Evolutionary conservation across 2,329 filamentous ascomycete species (phyloP).

Genomic region (Fusarium devonianum): DNA sequence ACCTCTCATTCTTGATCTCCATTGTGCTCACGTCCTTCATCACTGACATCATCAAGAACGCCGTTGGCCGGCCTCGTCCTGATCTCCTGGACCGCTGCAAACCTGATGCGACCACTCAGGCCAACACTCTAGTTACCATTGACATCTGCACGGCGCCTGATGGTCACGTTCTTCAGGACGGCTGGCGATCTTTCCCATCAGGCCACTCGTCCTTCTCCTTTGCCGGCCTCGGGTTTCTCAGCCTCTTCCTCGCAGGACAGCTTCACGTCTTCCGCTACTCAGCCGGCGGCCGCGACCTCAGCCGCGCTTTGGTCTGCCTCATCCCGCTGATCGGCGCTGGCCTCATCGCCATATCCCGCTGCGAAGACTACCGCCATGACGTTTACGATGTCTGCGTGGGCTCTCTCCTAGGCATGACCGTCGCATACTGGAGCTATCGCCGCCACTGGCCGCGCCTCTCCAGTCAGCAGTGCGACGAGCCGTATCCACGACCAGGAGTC

Average conservation of each 20-base stretch:
- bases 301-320: conserved; percentile 64
- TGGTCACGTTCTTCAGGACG: conserved; percentile 77
- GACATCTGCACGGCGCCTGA: conserved; percentile 76
- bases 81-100: conserved; percentile 78
- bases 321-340: conserved; percentile 66
- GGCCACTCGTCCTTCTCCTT: conserved; percentile 84
- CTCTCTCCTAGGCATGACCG: conserved; percentile 63
- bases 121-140: conserved; percentile 64
- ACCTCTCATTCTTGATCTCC: conserved; percentile 81
- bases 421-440: conserved; percentile 72
- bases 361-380: conserved; percentile 75
- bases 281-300: conserved; percentile 58
- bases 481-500: conserved; percentile 58
- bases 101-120: conserved; percentile 61
- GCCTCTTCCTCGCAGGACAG: conserved; percentile 74
- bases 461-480: conserved; percentile 62
- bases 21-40: conserved; percentile 81
- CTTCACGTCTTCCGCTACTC: conserved; percentile 62
- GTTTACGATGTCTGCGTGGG: conserved; percentile 73
- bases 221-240: conserved; percentile 77
- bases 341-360: conserved; percentile 73
- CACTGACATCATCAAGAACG: conserved; percentile 91
- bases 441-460: conserved; percentile 67
- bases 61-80: conserved; percentile 75
- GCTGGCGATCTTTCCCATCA: conserved; percentile 83